Evolutionary conservation across 2,329 filamentous ascomycete species (phyloP), one percentile per base, ranked within the genome.

Genomic region (Peltaster fructicola): DNA sequence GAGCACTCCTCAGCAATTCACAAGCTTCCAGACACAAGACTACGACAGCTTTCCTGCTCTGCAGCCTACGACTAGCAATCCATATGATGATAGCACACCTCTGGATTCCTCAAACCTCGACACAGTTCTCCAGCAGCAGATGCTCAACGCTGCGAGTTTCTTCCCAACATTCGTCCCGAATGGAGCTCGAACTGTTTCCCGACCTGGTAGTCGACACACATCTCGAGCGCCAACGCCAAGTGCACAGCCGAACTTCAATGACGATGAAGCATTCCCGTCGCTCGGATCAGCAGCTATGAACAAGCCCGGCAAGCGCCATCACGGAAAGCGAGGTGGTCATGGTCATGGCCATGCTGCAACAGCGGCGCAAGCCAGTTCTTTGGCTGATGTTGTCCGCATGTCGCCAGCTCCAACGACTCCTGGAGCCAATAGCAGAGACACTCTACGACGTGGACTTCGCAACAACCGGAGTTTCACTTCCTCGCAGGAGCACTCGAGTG

Each of bases 321-420:
- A 92, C 46, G 84, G 82, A 17, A 93, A 92, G 53, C 70, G 84
- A 30, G 80, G 80, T 22, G 77, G 78, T 1, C 80, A 91, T 45
- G 73, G 74, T 10, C 53, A 59, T 32, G 45, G 49, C 7, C 74
- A 74, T 41, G 56, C 56, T 6, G 65, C 67, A 40, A 80, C 76
- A 42, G 74, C 81, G 32, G 72, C 68, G 31, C 82, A 70, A 43
- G 73, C 81, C 2, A 81, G 71, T 41, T 91, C 81, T 11, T 59
- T 98, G 25, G 85, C 85, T 17, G 88, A 95, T 51, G 76, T 95
- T 30, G 82, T 95, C 30, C 88, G 85, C 47, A 90, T 92, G 78
- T 79, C 81, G 4, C 82, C 85, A 1, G 82, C 81, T 6, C 81
- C 82, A n/a, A 63, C 61, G 1, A 32, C 42, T 1, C 20, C 28